Base-by-base conservation (phyloP, 352 stramenopile genomes). In the Phytophthora chlamydospora region DNA sequence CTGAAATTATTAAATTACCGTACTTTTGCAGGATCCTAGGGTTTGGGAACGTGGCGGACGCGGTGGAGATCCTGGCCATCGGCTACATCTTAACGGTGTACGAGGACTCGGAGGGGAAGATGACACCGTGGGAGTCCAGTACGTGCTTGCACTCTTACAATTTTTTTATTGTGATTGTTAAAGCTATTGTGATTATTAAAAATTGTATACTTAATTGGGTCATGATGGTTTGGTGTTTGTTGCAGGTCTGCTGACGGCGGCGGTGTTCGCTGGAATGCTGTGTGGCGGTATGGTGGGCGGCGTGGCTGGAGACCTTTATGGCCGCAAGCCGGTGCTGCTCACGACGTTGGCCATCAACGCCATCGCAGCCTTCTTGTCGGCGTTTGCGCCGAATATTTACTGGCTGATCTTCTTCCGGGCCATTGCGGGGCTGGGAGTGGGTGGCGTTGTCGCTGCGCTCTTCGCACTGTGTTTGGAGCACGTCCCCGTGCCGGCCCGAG, bases 201-300 rank as follows among this genome's bases (percentile, higher is more conserved):
- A 34, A 38, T 41, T 51, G 9, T 46, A 11, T 34, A 47, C 6
- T 11, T 44, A 51, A 45, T 12, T 34, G 2, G 31, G 41, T 43
- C 31, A 47, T 73, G 12, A 39, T 39, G 11, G 45, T 21, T 16
- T n/a, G n/a, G 33, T 40, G 41, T 53, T 55, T 31, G 11, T 52
- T 43, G 6, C 72, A 95, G 86, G 89, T 61, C 70, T 93, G 24
- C 51, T 97, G 27, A 97, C 89, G 1, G 86, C 89, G 12, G 86
- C 91, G 10, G 88, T 97, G 11, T 97, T 97, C 58, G 85, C 76
- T 11, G 91, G 91, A 7, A 97, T 97, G 91, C 72, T 97, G 13
- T 57, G 68, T 9, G 91, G 91, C 10, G 90, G 90, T 5, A 48
- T 97, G 9, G 39, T 93, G 12, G 83, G 82, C 6, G 91, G 91